A percentile compares a stretch with the other conserved stretches of the same genome.
These are phyloP conservation scores for Ascodesmis nigricans DNA, from an alignment of 495 filamentous ascomycete genomes.

Conservation along the genomic window DNA sequence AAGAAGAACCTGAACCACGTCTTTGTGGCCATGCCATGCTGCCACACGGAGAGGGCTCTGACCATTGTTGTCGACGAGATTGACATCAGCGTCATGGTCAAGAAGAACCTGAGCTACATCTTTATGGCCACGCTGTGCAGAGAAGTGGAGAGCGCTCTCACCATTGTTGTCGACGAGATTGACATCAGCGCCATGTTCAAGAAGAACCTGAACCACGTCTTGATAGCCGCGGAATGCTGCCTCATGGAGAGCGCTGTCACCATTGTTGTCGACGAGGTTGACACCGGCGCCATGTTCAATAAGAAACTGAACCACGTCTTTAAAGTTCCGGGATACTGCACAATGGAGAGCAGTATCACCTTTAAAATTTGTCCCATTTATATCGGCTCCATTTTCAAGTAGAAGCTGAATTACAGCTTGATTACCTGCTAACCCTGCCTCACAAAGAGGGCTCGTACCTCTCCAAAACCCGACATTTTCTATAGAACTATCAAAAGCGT, in stretches of 20 bases:
- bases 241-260: neutral
- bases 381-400: neutral
- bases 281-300: neutral
- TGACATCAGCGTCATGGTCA: neutral
- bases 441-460: neutral
- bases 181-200: constrained; percentile 1
- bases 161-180: constrained; percentile 1
- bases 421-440: neutral
- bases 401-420: neutral
- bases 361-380: neutral
- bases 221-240: neutral
- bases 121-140: neutral
- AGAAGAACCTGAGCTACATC: neutral
- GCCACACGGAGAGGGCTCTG: neutral
- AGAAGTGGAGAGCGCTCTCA: constrained; percentile 1
- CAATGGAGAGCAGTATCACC: constrained; percentile 1
- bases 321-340: neutral
- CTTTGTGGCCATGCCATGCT: neutral
- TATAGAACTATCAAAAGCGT: neutral
- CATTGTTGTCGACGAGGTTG: neutral
- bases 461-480: too few relatives aligned
- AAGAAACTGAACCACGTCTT: neutral
- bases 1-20: neutral
- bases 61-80: neutral
- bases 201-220: neutral